Evolutionary conservation across 2,329 filamentous ascomycete genomes (phyloP).

Genomic region (Paecilomyces formosus): DNA sequence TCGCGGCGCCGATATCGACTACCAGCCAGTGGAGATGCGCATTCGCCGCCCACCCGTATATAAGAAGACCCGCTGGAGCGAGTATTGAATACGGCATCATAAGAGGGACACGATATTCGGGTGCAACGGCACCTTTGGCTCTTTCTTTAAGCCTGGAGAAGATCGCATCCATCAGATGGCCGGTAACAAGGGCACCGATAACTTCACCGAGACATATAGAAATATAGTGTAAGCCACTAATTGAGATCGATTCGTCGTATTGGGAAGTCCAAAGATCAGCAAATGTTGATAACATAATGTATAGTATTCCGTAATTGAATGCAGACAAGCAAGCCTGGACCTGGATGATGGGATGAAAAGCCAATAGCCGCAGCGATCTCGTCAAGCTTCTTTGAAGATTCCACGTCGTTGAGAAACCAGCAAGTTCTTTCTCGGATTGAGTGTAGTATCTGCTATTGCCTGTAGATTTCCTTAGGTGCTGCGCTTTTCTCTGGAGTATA

Average conservation of each 20-base stretch:
- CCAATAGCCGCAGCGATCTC: background rate
- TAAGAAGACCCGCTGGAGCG: slow-evolving; percentile 42
- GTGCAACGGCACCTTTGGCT: slow-evolving; percentile 12
- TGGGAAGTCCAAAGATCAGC: background rate
- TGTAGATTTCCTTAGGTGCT: background rate
- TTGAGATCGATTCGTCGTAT: background rate
- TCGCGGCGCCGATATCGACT: slow-evolving; percentile 40
- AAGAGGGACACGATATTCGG: slow-evolving; percentile 53
- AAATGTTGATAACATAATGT: background rate
- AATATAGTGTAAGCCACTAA: background rate
- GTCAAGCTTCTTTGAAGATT: background rate
- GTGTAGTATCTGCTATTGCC: background rate
- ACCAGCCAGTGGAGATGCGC: slow-evolving; percentile 40
- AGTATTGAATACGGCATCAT: slow-evolving; percentile 45
- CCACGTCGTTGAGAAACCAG: background rate
- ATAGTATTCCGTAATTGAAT: background rate
- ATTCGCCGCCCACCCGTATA: slow-evolving; percentile 47
- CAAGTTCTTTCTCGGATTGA: background rate
- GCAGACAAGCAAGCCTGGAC: background rate
- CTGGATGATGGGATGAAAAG: background rate
- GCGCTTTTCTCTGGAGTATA: background rate
- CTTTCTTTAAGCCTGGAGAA: background rate
- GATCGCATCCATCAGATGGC: background rate
- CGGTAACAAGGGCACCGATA: background rate
- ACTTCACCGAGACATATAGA: background rate